Percentiles rank a stretch among this genome's conserved stretches.
These are phyloP conservation scores for Handroanthus guayacan DNA, from an alignment of 257 asterid species.

Conservation along the genomic window DNA sequence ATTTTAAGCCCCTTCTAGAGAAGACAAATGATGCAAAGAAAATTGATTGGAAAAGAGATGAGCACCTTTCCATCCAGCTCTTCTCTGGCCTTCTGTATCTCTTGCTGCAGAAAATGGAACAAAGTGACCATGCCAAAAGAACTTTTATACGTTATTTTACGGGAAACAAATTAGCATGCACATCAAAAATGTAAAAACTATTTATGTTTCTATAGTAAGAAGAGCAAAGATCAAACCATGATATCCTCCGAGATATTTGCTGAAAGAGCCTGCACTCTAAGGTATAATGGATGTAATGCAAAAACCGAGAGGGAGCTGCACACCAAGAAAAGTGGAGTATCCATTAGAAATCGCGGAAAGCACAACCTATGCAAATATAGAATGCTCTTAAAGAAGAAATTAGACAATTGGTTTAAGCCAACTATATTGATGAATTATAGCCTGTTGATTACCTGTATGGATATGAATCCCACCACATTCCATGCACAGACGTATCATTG, in stretches of 20 bases:
- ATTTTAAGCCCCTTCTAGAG: neutral
- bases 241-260: conserved; percentile 68
- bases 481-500: conserved; percentile 93
- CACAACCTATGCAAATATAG: neutral
- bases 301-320: conserved; percentile 97
- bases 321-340: conserved; percentile 30
- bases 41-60: conserved; percentile 7
- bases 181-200: neutral
- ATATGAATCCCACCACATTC: conserved; percentile 99
- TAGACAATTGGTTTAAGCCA: neutral
- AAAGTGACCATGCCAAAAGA: neutral
- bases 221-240: conserved; percentile 53
- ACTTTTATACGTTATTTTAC: conserved; percentile 14
- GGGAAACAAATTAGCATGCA: conserved; percentile 7
- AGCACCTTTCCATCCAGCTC: conserved; percentile 81
- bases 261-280: conserved; percentile 86
- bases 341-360: neutral
- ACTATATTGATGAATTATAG: neutral
- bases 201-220: conserved; percentile 6
- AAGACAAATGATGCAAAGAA: neutral
- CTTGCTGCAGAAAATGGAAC: conserved; percentile 58
- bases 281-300: conserved; percentile 97
- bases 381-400: conserved; percentile 21
- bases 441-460: conserved; percentile 79
- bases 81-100: conserved; percentile 64